Percentiles rank a stretch among this genome's conserved stretches.
phyloP scores from a whole-genome alignment of 805 yeast genomes.

The Wickerhamomyces rabaulensis region DNA sequence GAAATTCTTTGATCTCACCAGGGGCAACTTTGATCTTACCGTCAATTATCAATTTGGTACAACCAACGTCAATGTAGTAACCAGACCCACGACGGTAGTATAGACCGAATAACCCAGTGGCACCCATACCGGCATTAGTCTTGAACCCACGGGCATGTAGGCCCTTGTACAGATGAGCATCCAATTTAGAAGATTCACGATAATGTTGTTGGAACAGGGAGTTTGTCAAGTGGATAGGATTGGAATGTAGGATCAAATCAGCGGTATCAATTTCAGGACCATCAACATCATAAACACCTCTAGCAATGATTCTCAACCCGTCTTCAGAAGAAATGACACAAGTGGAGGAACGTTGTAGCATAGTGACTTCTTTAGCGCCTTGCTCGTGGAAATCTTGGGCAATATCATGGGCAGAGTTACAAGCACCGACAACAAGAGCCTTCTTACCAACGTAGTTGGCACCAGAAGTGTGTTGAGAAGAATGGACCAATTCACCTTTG shows the following conservation, averaged over 20 bases:
- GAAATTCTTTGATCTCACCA: slow-evolving; percentile 31
- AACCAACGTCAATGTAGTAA: slow-evolving; percentile 42
- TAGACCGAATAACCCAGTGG: slow-evolving; percentile 36
- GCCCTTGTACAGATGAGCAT: slow-evolving; percentile 28
- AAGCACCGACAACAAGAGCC: slow-evolving; percentile 40
- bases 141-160: slow-evolving; percentile 34
- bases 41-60: slow-evolving; percentile 33
- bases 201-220: slow-evolving; percentile 32
- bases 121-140: slow-evolving; percentile 38
- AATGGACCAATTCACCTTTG: slow-evolving; percentile 36
- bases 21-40: slow-evolving; percentile 34
- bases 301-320: slow-evolving; percentile 27
- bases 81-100: slow-evolving; percentile 40
- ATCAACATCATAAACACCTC: slow-evolving; percentile 30
- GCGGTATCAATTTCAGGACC: slow-evolving; percentile 35
- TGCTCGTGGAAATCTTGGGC: slow-evolving; percentile 41
- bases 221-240: slow-evolving; percentile 32
- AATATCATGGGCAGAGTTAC: slow-evolving; percentile 43
- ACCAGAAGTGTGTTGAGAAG: slow-evolving; percentile 38
- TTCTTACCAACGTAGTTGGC: slow-evolving; percentile 35
- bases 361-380: slow-evolving; percentile 34
- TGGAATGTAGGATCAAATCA: slow-evolving; percentile 32
- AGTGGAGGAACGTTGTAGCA: slow-evolving; percentile 42
- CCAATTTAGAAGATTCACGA: slow-evolving; percentile 28
- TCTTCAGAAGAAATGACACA: slow-evolving; percentile 34